A percentile compares a stretch with the other conserved stretches of the same genome.
These are phyloP conservation scores for Trichoderma citrinoviride DNA, from an alignment of 2,329 filamentous ascomycete species.

Conservation along the genomic window DNA sequence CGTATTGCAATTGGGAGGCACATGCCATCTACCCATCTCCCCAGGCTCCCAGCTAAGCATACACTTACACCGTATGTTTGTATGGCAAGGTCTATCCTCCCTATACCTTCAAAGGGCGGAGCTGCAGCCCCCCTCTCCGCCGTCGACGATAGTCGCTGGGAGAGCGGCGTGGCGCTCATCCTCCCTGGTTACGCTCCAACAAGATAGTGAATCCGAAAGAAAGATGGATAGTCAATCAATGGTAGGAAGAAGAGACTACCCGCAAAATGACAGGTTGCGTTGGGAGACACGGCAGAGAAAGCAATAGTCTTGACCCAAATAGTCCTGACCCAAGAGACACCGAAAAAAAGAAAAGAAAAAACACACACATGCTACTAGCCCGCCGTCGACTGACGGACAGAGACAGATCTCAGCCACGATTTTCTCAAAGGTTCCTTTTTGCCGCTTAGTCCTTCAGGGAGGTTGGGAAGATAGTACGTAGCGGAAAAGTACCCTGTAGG, in stretches of 20 bases:
- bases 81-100: too few species aligned
- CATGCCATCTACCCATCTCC: not conserved
- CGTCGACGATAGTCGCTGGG: not conserved
- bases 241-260: not conserved
- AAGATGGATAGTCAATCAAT: too few species aligned
- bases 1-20: not conserved
- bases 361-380: too few species aligned
- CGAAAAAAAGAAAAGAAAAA: not conserved
- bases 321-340: not conserved
- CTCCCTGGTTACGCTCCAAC: too few species aligned
- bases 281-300: not conserved
- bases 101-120: not conserved
- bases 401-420: conserved; percentile 18
- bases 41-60: too few species aligned
- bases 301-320: conserved; percentile 1
- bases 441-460: too few species aligned
- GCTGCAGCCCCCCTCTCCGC: not conserved
- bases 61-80: too few species aligned
- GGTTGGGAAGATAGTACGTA: too few species aligned
- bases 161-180: not conserved
- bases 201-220: not conserved
- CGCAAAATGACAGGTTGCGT: conserved; percentile 6
- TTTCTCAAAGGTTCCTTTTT: too few species aligned
- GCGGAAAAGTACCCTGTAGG: too few species aligned
- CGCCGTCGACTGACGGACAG: not conserved